These are phyloP conservation scores for Solanum hybrid DNA, from an alignment of 305 asterid species.

Conservation along the genomic window DNA sequence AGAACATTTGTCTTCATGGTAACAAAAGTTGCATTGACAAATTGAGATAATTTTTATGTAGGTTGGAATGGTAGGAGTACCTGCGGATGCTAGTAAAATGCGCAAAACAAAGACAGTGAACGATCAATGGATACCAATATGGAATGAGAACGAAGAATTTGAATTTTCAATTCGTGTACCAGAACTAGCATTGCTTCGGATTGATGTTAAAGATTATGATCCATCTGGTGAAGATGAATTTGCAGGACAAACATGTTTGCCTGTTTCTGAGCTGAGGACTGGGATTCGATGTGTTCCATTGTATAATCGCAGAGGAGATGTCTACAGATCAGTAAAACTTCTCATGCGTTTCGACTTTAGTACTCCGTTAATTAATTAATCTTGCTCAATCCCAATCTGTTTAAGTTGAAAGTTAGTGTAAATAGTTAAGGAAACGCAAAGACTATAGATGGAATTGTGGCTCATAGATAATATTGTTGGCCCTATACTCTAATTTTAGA, in stretches of 20 bases:
- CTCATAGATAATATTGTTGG: not conserved
- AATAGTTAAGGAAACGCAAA: not conserved
- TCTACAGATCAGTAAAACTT: slow-evolving; percentile 7
- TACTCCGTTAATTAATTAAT: not conserved
- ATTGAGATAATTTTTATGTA: not conserved
- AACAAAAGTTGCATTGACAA: not conserved
- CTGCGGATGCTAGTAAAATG: not conserved
- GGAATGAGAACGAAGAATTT: slow-evolving; percentile 6
- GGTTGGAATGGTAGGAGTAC: slow-evolving; percentile 11
- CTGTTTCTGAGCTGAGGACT: slow-evolving; percentile 11
- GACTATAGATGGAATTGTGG: not conserved
- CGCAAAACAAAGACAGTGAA: not conserved
- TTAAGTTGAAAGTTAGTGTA: not conserved
- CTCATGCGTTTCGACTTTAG: slow-evolving; percentile 13
- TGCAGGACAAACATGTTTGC: slow-evolving; percentile 20
- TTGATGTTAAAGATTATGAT: slow-evolving; percentile 16
- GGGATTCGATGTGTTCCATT: slow-evolving; percentile 18
- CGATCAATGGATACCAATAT: slow-evolving; percentile 17
- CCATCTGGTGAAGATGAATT: slow-evolving; percentile 11
- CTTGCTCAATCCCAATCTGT: not conserved
- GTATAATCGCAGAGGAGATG: slow-evolving; percentile 5
- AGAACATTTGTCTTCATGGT: not conserved
- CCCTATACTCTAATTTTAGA: not conserved
- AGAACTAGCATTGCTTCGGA: slow-evolving; percentile 18
- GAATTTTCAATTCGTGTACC: slow-evolving; percentile 11